A percentile compares a stretch with the other conserved stretches of the same genome.
Evolutionary conservation across 495 filamentous ascomycete species (phyloP).

Genomic region (Aspergillus olivimuriae): DNA sequence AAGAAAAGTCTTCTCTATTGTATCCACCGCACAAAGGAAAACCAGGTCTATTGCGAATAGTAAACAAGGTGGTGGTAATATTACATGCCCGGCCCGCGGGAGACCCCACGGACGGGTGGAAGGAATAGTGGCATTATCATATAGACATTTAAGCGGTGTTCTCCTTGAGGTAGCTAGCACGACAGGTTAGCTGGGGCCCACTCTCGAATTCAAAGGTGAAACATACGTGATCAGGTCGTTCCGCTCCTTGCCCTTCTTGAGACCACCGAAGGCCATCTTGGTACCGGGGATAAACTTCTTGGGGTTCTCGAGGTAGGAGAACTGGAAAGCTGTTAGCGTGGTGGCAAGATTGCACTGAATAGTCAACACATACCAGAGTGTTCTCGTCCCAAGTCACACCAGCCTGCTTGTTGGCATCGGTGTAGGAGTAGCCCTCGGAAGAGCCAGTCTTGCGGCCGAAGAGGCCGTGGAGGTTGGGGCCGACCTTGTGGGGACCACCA

Average conservation of each 20-base stretch:
- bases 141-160: conserved; percentile 46
- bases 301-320: conserved; percentile 85
- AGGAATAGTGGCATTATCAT: conserved; percentile 1
- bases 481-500: conserved; percentile 91
- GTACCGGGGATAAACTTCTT: conserved; percentile 98
- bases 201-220: no score
- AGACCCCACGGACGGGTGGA: conserved; percentile 20
- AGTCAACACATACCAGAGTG: conserved; percentile 61
- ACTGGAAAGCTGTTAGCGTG: conserved; percentile 39
- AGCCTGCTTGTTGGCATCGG: conserved; percentile 98
- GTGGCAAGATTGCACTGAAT: neutral
- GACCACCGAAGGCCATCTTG: conserved; percentile 99
- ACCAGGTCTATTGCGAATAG: conserved; percentile 20
- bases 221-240: conserved; percentile 98
- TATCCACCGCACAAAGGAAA: conserved; percentile 15
- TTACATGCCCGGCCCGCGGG: conserved; percentile 35
- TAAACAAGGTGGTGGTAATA: conserved; percentile 29
- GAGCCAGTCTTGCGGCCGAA: conserved; percentile 93
- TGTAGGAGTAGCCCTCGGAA: conserved; percentile 92
- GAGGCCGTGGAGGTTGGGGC: conserved; percentile 92
- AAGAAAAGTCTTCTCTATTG: conserved; percentile 18
- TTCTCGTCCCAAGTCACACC: conserved; percentile 81
- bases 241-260: conserved; percentile 99
- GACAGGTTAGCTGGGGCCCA: no score
- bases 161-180: conserved; percentile 65